Conservation (phyloP, 345 rosid species). For the Euphorbia peplus region DNA sequence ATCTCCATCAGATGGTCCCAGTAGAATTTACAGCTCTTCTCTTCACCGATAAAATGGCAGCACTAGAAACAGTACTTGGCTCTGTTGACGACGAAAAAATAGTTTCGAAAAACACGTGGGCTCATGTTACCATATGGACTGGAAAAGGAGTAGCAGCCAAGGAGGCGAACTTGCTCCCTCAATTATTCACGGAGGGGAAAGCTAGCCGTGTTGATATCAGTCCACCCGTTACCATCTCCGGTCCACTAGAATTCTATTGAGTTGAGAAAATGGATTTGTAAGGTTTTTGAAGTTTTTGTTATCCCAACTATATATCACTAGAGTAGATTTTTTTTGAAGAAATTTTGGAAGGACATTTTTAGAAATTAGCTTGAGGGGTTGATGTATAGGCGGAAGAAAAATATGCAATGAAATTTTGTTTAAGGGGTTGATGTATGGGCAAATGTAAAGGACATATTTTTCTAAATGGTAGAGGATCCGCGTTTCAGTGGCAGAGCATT, state of each 20-base stretch:
- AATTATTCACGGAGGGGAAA: slow-evolving; percentile 62
- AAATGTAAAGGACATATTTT: background rate
- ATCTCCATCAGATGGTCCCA: slow-evolving; percentile 50
- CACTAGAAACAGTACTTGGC: slow-evolving; percentile 65
- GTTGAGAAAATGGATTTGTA: slow-evolving; percentile 12
- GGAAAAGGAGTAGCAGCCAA: slow-evolving; percentile 58
- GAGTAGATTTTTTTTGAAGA: background rate
- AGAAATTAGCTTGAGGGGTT: background rate
- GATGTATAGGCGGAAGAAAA: background rate
- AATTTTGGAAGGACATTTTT: background rate
- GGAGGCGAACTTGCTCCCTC: slow-evolving; percentile 73
- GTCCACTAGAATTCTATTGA: slow-evolving; percentile 69
- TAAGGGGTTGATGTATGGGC: no score
- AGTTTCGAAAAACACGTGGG: slow-evolving; percentile 73
- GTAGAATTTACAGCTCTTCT: slow-evolving; percentile 66
- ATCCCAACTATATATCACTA: no score
- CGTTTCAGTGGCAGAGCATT: no score
- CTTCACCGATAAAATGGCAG: slow-evolving; percentile 72
- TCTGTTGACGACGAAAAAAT: slow-evolving; percentile 62
- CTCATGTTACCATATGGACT: slow-evolving; percentile 88
- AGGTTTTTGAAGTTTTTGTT: background rate
- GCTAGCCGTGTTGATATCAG: slow-evolving; percentile 60
- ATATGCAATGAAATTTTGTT: background rate
- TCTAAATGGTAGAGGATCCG: no score
- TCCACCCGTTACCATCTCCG: slow-evolving; percentile 60